Evolutionary conservation across 139 green algal genomes (phyloP), one percentile per base, ranked within the genome.

Genomic region (Volvox reticuliferus): DNA sequence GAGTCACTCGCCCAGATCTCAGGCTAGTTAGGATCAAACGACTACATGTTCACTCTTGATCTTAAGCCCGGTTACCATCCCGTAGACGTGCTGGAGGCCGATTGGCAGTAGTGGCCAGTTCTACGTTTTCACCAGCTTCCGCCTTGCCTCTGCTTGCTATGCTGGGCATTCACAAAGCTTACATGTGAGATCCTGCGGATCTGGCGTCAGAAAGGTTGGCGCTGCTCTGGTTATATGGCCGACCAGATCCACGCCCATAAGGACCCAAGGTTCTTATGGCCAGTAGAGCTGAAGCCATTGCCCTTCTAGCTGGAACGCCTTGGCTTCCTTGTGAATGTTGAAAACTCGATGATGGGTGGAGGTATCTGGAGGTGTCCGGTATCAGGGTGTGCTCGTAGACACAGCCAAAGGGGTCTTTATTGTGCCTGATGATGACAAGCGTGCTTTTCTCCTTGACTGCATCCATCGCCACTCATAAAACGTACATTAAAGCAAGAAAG

Each of bases 111-210:
- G 65, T 1, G 65, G 82, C 2, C 5, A n/a, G 5, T 79, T 79
- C 35, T 88, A 88, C 35, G 82, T 88, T 14, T 88, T 88, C 33
- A 88, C 0, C 82, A 88, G 35, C 82, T 88, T 2, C 82, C 82
- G 9, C 86, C 86, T 61, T 75, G 87, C 6, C 77, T 91, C 9
- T 55, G 76, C 0, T 24, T 24, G 2, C 76, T 76, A 0, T 86
- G 76, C 75, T 91, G 87, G 76, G 87, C 75, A 0, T 91, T 91
- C 62, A 91, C 87, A 32, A 91, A 86, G 62, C 75, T 91, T 91
- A 86, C 30, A 32, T 55, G 76, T 5, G 61, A 91, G 61, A 37
- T 91, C 5, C 21, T 91, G 24, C 24, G 62, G 20, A 6, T 16
- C 61, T 91, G 77, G 76, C 75, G 87, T 1, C 24, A 28, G 0